Evolutionary conservation across 768 basidiomycete species (phyloP).

Genomic region (Butyriboletus loyo): DNA sequence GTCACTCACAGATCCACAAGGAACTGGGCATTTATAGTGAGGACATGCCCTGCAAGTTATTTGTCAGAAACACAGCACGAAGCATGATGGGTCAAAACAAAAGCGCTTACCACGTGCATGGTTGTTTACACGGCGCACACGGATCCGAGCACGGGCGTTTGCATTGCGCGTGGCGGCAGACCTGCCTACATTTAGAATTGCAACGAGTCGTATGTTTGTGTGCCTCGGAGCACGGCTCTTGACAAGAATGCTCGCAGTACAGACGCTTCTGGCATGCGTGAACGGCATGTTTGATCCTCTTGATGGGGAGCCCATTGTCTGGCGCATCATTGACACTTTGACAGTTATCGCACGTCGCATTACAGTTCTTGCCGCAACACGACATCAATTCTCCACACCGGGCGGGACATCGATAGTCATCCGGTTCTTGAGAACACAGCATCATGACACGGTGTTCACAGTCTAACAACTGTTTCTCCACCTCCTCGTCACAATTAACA

Average conservation of each 20-base stretch:
- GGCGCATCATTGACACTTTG: conserved; percentile 26
- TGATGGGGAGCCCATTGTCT: conserved; percentile 2
- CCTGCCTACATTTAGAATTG: conserved; percentile 46
- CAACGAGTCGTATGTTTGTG: conserved; percentile 52
- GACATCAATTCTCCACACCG: conserved; percentile 43
- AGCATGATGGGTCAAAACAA: background rate
- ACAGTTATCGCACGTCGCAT: conserved; percentile 47
- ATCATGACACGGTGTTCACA: conserved; percentile 55
- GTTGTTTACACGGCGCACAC: conserved; percentile 61
- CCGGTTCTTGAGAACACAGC: conserved; percentile 46
- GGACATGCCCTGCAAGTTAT: conserved; percentile 43
- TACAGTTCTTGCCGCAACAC: conserved; percentile 56
- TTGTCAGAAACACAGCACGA: conserved; percentile 1
- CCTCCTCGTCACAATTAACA: conserved; percentile 41
- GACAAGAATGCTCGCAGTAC: conserved; percentile 57
- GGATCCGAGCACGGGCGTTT: conserved; percentile 44
- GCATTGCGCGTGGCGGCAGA: conserved; percentile 54
- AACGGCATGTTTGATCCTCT: conserved; percentile 35
- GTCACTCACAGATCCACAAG: conserved; percentile 63
- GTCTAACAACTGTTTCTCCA: conserved; percentile 42
- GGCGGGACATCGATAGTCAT: conserved; percentile 36
- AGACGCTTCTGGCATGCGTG: conserved; percentile 53
- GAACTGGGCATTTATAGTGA: conserved; percentile 55
- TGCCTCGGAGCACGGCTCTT: conserved; percentile 43
- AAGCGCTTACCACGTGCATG: conserved; percentile 50